Percentiles rank a stretch among this genome's conserved stretches.
Evolutionary conservation across 257 asterid genomes (phyloP).

Genomic region (Cinchona pubescens): DNA sequence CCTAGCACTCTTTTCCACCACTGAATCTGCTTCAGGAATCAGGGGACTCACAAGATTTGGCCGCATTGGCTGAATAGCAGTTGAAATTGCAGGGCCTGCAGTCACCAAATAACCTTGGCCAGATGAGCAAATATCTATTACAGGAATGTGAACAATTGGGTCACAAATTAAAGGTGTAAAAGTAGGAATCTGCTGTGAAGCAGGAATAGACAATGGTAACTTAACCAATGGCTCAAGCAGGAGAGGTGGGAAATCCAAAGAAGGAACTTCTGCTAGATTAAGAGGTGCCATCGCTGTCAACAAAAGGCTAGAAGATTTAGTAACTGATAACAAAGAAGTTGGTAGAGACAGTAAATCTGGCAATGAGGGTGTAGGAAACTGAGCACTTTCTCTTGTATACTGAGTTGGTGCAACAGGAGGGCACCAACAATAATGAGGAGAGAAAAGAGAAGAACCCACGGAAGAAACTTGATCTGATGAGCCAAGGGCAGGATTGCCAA

Average conservation of each 20-base stretch:
- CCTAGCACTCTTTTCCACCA: slow-evolving; percentile 74
- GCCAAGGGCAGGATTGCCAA: slow-evolving; percentile 31
- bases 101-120: slow-evolving; percentile 90
- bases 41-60: slow-evolving; percentile 54
- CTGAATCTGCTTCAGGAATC: slow-evolving; percentile 50
- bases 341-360: slow-evolving; percentile 53
- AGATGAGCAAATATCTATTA: slow-evolving; percentile 81
- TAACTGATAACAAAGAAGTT: slow-evolving; percentile 52
- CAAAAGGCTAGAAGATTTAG: slow-evolving; percentile 42
- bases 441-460: slow-evolving; percentile 39
- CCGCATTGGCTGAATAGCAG: slow-evolving; percentile 51
- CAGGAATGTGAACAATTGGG: slow-evolving; percentile 85
- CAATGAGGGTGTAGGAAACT: slow-evolving; percentile 44
- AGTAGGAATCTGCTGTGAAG: slow-evolving; percentile 72
- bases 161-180: slow-evolving; percentile 83
- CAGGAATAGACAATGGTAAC: slow-evolving; percentile 40
- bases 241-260: slow-evolving; percentile 60
- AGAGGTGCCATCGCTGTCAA: slow-evolving; percentile 42
- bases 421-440: slow-evolving; percentile 92
- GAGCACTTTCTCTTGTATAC: slow-evolving; percentile 31
- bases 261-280: slow-evolving; percentile 44
- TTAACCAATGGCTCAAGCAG: slow-evolving; percentile 51
- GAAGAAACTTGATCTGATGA: slow-evolving; percentile 39
- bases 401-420: slow-evolving; percentile 66
- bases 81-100: slow-evolving; percentile 65